Evolutionary conservation across 2,329 filamentous ascomycete genomes (phyloP).

Genomic region (Pleomassaria siparia): DNA sequence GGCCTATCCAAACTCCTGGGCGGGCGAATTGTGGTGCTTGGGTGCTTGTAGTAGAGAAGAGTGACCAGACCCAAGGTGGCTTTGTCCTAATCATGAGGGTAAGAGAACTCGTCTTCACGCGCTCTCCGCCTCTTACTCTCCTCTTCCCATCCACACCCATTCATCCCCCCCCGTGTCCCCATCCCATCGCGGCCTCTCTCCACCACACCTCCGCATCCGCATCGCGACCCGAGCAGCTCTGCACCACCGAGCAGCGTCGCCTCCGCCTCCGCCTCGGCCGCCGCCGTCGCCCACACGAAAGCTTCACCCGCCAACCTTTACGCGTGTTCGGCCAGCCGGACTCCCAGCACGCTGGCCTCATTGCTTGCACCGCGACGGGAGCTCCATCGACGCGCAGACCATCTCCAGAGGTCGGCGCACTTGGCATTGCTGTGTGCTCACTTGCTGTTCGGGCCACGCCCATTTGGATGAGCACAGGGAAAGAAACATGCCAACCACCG

Average conservation of each 20-base stretch:
- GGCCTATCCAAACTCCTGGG: conserved; percentile 9
- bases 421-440: background rate
- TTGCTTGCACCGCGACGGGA: background rate
- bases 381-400: background rate
- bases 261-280: no score
- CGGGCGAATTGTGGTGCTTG: conserved; percentile 10
- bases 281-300: no score
- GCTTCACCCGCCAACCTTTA: background rate
- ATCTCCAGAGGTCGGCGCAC: background rate
- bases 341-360: background rate
- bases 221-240: background rate
- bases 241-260: background rate
- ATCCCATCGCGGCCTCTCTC: background rate
- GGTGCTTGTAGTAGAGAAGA: no score
- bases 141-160: background rate
- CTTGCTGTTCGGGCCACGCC: conserved; percentile 1
- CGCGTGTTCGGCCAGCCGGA: background rate
- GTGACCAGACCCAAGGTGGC: conserved; percentile 18
- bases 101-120: background rate
- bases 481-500: conserved; percentile 3
- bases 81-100: conserved; percentile 10
- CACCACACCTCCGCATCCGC: background rate
- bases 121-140: background rate
- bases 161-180: background rate
- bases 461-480: conserved; percentile 2